Evolutionary conservation across 768 basidiomycete genomes (phyloP), one percentile per base, ranked within the genome.

Genomic region (Calocybe cyanea): DNA sequence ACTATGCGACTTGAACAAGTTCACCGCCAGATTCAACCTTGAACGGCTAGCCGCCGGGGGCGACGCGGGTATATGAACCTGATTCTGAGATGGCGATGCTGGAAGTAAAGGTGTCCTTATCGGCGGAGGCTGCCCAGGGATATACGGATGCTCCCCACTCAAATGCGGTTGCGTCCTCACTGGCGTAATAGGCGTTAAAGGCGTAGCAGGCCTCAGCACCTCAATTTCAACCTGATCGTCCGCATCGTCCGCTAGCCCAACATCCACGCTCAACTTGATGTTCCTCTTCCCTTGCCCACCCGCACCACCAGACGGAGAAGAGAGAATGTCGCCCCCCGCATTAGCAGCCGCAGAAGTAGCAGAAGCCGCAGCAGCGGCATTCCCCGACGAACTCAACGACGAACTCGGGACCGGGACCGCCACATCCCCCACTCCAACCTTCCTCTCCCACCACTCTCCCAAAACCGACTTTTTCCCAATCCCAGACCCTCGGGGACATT

Each of bases 391-490:
- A n/a, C n/a, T n/a, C n/a, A n/a, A n/a, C n/a, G n/a, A n/a, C n/a
- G n/a, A n/a, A n/a, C n/a, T n/a, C n/a, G n/a, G n/a, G 17, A 56
- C 52, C 37, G 65, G 52, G 14, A 50, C 50, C 15, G 65, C 63
- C 21, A 73, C 67, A 63, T 88, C 84, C 18, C 84, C 81, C n/a
- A 78, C 86, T 0, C 87, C 87, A 11, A 89, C 78, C 36, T 72
- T 76, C 49, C 69, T 78, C 66, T 89, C 87, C 87, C 87, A 90
- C 86, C 85, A 87, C 49, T 79, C 78, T 50, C 78, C 81, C 38
- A 88, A 61, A 36, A 68, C 70, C n/a, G 76, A 71, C 3, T 73
- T 75, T 10, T 73, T 78, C 19, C 68, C 67, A n/a, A n/a, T 28
- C 25, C 25, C 11, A 28, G 70, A 69, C 11, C 64, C 62, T 13